phyloP scores from a whole-genome alignment of 148 eudicot species.

The Cornus suecica region DNA sequence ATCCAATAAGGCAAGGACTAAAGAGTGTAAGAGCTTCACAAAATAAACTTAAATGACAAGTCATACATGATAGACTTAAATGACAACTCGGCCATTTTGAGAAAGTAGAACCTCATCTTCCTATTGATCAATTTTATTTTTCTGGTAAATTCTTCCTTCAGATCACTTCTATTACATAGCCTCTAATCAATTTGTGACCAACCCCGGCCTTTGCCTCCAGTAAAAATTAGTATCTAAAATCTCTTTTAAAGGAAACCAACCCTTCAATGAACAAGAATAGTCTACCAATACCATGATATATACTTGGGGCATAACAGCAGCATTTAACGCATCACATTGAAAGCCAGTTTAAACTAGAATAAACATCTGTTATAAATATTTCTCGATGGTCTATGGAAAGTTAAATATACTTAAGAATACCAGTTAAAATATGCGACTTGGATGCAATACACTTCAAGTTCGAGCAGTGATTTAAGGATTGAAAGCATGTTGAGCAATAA shows the following conservation, averaged over 20 bases:
- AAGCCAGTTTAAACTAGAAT: neutral
- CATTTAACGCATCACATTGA: neutral
- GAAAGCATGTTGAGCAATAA: neutral
- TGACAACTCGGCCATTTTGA: neutral
- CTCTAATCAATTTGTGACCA: too few relatives aligned
- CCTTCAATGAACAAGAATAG: neutral
- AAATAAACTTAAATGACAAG: neutral
- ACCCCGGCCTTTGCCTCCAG: neutral
- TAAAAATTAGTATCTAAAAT: neutral
- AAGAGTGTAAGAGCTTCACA: neutral
- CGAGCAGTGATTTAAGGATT: neutral
- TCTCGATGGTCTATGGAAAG: neutral
- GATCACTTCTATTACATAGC: neutral
- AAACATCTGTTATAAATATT: neutral
- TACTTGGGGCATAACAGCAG: neutral
- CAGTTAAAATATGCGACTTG: neutral
- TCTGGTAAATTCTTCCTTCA: neutral
- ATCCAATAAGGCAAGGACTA: neutral
- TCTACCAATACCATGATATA: neutral
- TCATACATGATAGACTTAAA: neutral
- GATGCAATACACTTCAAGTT: neutral
- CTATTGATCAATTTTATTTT: too few relatives aligned
- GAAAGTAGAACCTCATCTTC: neutral
- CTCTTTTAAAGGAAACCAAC: neutral
- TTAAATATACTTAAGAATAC: too few relatives aligned